phyloP scores from a whole-genome alignment of 2,329 filamentous ascomycete genomes.

The Calonectria montana region DNA sequence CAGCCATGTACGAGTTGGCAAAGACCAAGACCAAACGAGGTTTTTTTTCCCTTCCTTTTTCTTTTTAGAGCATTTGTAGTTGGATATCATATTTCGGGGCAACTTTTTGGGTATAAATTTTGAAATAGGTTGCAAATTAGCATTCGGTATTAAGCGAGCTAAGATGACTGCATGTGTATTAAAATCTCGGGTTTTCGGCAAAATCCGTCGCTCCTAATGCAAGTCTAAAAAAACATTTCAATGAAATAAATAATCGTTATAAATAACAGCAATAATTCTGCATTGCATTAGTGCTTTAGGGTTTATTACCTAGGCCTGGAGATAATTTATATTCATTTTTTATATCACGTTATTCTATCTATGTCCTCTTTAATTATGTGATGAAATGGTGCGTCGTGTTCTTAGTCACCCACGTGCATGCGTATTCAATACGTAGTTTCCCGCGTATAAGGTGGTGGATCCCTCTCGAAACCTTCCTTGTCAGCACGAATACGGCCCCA shows the following conservation, averaged over 20 bases:
- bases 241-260: too few relatives aligned
- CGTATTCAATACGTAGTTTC: background rate
- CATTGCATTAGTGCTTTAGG: too few relatives aligned
- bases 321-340: too few relatives aligned
- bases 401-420: too few relatives aligned
- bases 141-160: background rate
- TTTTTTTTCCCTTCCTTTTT: background rate
- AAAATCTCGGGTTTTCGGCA: background rate
- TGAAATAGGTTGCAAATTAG: background rate
- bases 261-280: too few relatives aligned
- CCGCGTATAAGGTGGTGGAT: background rate
- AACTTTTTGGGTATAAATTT: background rate
- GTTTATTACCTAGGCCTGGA: too few relatives aligned
- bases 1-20: background rate
- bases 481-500: constrained; percentile 2
- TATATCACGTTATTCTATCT: too few relatives aligned
- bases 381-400: too few relatives aligned
- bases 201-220: too few relatives aligned
- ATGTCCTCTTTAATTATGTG: too few relatives aligned
- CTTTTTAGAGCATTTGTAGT: background rate
- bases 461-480: background rate
- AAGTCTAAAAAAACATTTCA: too few relatives aligned
- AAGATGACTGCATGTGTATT: background rate
- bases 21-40: background rate
- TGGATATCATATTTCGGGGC: background rate